Evolutionary conservation across 108 stramenopile species (phyloP).

Genomic region (Discostella stelligeroides): DNA sequence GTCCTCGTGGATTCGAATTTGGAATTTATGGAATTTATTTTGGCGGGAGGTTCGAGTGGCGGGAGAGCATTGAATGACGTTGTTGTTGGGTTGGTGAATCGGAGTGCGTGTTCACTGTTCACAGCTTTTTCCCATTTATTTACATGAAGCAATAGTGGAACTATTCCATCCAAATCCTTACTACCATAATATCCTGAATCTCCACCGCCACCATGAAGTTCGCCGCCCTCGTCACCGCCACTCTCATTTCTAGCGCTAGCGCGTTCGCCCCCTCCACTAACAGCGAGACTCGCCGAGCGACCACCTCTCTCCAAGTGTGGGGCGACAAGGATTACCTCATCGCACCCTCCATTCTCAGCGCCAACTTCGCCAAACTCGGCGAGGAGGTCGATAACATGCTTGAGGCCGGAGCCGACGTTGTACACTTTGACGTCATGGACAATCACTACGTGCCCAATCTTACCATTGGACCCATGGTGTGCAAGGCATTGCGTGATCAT

Average conservation of each 20-base stretch:
- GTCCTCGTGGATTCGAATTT: no score
- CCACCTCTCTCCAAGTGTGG: conserved; percentile 75
- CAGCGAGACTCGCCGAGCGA: conserved; percentile 27
- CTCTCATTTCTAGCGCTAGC: conserved; percentile 59
- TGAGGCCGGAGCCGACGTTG: conserved; percentile 97
- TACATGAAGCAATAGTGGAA: no score
- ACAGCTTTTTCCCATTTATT: no score
- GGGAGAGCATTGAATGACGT: no score
- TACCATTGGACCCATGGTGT: conserved; percentile 99
- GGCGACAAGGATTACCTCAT: conserved; percentile 96
- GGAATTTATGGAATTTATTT: no score
- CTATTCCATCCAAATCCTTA: not conserved
- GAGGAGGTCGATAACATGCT: conserved; percentile 97
- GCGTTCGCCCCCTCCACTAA: conserved; percentile 55
- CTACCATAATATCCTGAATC: not conserved
- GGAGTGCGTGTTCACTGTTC: no score
- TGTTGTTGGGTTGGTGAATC: no score
- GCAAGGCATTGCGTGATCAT: conserved; percentile 97
- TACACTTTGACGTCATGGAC: conserved; percentile 99
- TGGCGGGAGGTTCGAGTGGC: no score
- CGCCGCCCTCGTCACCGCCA: conserved; percentile 57
- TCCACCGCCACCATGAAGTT: conserved; percentile 74
- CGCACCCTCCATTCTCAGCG: conserved; percentile 98
- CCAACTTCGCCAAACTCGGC: conserved; percentile 95
- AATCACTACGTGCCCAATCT: conserved; percentile 99